Evolutionary conservation across 2,329 filamentous ascomycete species (phyloP).

Genomic region (Hymenoscyphus fraxineus): DNA sequence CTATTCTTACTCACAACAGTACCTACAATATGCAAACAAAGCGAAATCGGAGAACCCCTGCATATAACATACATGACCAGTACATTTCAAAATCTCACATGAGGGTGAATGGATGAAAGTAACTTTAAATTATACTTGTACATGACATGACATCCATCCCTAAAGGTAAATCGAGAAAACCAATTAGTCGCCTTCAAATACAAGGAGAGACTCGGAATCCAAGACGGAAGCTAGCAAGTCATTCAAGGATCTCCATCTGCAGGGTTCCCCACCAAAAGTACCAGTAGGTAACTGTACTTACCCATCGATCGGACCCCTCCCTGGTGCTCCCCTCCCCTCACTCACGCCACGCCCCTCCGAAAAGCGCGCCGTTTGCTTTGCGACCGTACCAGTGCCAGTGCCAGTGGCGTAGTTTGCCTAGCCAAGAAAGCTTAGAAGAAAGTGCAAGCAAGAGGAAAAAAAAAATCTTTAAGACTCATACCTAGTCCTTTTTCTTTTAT

Average conservation of each 20-base stretch:
- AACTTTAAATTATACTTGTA: no score
- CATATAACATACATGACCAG: no score
- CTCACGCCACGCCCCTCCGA: no score
- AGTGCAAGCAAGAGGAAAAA: neutral
- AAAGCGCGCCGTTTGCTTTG: constrained; percentile 5
- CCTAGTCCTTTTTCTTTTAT: neutral
- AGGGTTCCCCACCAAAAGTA: neutral
- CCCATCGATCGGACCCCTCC: constrained; percentile 1
- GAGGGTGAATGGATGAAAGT: no score
- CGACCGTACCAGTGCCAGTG: no score
- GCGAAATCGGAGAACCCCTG: no score
- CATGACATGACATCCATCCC: no score
- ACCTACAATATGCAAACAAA: no score
- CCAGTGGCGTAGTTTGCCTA: neutral
- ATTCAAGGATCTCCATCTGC: neutral
- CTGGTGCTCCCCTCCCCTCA: no score
- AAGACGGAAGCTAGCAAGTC: neutral
- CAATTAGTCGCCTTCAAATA: neutral
- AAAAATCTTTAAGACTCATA: constrained; percentile 12
- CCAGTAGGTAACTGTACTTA: neutral
- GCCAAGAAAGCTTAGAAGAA: neutral
- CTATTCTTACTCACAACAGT: no score
- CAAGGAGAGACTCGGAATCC: neutral
- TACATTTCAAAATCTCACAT: no score
- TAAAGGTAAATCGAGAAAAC: neutral